Base-by-base conservation (phyloP, 2,329 filamentous ascomycete genomes). In the Colletotrichum karsti region DNA sequence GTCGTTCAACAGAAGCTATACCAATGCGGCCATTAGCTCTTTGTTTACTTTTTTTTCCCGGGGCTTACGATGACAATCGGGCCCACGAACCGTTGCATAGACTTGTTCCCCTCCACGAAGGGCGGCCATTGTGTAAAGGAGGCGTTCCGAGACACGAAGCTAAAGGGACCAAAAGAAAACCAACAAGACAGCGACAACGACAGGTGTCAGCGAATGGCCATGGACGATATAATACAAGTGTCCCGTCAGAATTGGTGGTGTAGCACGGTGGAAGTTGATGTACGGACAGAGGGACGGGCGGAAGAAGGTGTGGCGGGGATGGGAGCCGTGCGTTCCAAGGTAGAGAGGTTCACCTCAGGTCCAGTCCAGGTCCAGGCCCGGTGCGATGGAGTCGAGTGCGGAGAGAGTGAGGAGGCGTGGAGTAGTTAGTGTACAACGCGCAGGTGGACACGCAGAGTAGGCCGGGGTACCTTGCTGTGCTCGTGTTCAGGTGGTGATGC, bases 1-100 rank as follows among this genome's bases (percentile, higher is more conserved):
- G 82, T 99, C 95, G 83, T 90, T 97, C 83, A 97, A 85, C 63
- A 98, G 89, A 79, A 99, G 92, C 95, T 98, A 81, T 75, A 55
- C 20, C 41, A 71, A 55, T 9, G 44, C 8, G 26, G 35, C 64
- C 59, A 59, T 75, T 65, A 76, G 74, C 66, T 69, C 37, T 65
- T 63, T 51, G 51, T 70, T 69, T 69, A 66, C 63, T 67, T 69
- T 61, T 22, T 33, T 33, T n/a, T n/a, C n/a, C n/a, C 18, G 30
- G 35, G 12, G 22, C 6, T 20, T 30, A 53, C 26, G 35, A 37
- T 56, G 20, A 53, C 54, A 46, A 70, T 53, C 55, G 59, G 51
- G 55, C 63, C 50, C 46, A 85, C 85, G 74, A 80, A 89, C 86
- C 77, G 86, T 88, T 72, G 85, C 86, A 77, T 88, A 89, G 73